These are phyloP conservation scores for Alloteropsis semialata DNA, from an alignment of 176 grass and related monocot genomes.

Conservation along the genomic window DNA sequence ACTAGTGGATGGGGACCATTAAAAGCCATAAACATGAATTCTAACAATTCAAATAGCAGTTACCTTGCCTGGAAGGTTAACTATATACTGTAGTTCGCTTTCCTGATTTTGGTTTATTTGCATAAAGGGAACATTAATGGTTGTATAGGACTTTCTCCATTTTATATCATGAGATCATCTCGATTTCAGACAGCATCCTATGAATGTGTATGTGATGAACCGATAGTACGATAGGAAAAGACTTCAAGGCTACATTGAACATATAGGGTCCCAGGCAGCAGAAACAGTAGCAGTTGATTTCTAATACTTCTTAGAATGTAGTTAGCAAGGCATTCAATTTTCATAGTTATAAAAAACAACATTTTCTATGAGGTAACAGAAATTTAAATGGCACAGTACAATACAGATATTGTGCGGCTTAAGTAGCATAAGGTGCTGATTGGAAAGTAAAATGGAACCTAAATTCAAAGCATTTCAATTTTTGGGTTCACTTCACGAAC, in stretches of 20 bases:
- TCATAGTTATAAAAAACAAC: not conserved
- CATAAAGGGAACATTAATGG: slow-evolving; percentile 15
- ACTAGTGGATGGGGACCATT: not conserved
- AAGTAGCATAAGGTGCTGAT: not conserved
- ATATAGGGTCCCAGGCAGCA: not conserved
- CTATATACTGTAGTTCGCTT: not conserved
- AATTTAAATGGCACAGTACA: not conserved
- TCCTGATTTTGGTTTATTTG: slow-evolving; percentile 20
- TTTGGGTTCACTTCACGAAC: not conserved
- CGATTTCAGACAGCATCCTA: not conserved
- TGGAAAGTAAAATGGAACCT: not conserved
- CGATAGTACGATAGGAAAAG: not conserved
- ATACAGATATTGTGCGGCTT: not conserved
- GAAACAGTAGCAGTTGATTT: not conserved
- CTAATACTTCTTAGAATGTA: slow-evolving; percentile 10
- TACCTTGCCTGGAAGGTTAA: not conserved
- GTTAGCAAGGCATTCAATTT: slow-evolving; percentile 5
- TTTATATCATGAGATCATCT: not conserved
- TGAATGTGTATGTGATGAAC: not conserved
- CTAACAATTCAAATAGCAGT: not conserved
- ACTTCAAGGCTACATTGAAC: not conserved
- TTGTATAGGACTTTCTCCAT: not conserved
- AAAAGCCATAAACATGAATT: not conserved
- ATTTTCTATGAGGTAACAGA: not conserved
- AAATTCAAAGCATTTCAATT: not conserved